These are phyloP conservation scores for Leptographium procerum DNA, from an alignment of 2,329 filamentous ascomycete species.

Conservation along the genomic window DNA sequence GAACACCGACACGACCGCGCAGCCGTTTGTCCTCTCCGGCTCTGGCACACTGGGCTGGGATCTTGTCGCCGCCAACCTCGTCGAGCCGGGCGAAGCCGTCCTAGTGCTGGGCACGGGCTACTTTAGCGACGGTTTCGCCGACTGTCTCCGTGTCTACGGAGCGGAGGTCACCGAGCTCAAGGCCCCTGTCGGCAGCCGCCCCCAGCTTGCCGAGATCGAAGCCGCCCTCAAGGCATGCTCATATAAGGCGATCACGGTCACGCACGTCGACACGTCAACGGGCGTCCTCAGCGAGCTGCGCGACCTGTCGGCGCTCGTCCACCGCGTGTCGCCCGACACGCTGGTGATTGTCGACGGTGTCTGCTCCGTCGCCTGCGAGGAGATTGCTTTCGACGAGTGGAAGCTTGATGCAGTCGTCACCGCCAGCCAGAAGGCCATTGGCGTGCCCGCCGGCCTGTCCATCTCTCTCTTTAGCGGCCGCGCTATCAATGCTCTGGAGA, in stretches of 20 bases:
- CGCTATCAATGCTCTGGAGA: conserved; percentile 70
- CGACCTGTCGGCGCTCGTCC: conserved; percentile 69
- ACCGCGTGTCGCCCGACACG: conserved; percentile 79
- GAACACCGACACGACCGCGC: conserved; percentile 66
- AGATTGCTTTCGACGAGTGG: conserved; percentile 95
- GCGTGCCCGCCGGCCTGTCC: conserved; percentile 83
- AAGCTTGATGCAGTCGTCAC: conserved; percentile 86
- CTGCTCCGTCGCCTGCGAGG: conserved; percentile 91
- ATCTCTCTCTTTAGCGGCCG: conserved; percentile 89
- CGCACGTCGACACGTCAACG: conserved; percentile 94
- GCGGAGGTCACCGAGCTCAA: conserved; percentile 82
- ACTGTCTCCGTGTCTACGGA: conserved; percentile 86
- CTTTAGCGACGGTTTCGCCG: conserved; percentile 89
- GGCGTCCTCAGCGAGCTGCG: conserved; percentile 90
- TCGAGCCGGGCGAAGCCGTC: conserved; percentile 80
- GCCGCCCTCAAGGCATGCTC: conserved; percentile 78
- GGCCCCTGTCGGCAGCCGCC: conserved; percentile 76
- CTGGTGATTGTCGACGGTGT: conserved; percentile 90
- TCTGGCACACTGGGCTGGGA: conserved; percentile 97
- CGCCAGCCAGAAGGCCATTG: conserved; percentile 93
- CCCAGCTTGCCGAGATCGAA: conserved; percentile 79
- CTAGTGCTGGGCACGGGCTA: conserved; percentile 93
- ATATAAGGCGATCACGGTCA: conserved; percentile 91
- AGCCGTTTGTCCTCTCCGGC: conserved; percentile 88
- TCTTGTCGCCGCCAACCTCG: conserved; percentile 83